Conservation (phyloP, 352 stramenopile genomes). For the Globisporangium viniferum region DNA sequence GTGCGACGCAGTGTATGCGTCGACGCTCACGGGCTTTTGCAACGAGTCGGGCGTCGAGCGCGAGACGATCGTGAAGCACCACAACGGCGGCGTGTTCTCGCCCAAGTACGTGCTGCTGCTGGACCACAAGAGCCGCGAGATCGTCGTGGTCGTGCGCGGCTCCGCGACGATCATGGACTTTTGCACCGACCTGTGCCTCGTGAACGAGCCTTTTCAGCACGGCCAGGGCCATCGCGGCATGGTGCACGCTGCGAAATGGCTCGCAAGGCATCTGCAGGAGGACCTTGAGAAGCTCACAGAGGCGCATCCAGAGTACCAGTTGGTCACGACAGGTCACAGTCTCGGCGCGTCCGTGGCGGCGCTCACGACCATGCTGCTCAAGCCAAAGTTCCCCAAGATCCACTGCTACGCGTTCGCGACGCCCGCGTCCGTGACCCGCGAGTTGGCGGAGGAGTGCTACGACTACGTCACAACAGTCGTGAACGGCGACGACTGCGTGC, state of each 20-base stretch:
- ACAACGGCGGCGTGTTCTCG: slow-evolving; percentile 71
- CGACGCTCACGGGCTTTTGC: slow-evolving; percentile 48
- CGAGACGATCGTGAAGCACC: slow-evolving; percentile 42
- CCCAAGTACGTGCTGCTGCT: slow-evolving; percentile 69
- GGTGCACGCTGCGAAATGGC: slow-evolving; percentile 69
- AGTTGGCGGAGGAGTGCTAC: slow-evolving; percentile 49
- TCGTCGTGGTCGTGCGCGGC: slow-evolving; percentile 63
- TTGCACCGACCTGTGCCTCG: slow-evolving; percentile 74
- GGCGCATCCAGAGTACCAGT: slow-evolving; percentile 47
- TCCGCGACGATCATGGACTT: slow-evolving; percentile 80
- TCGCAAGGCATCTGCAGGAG: slow-evolving; percentile 50
- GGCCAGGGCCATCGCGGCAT: slow-evolving; percentile 82
- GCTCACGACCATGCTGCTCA: slow-evolving; percentile 54
- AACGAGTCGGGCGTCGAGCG: slow-evolving; percentile 37
- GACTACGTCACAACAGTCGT: slow-evolving; percentile 71
- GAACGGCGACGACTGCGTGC: slow-evolving; percentile 81
- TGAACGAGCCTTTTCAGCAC: slow-evolving; percentile 65
- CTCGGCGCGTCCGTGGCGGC: slow-evolving; percentile 68
- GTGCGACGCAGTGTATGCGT: slow-evolving; percentile 72
- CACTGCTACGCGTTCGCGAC: slow-evolving; percentile 71
- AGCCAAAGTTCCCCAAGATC: slow-evolving; percentile 38
- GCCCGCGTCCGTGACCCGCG: slow-evolving; percentile 61
- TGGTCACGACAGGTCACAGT: slow-evolving; percentile 70
- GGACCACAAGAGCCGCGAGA: slow-evolving; percentile 48
- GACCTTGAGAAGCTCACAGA: slow-evolving; percentile 40